Evolutionary conservation across 2,329 filamentous ascomycete species (phyloP), one percentile per base, ranked within the genome.

Genomic region (Monilinia aucupariae): DNA sequence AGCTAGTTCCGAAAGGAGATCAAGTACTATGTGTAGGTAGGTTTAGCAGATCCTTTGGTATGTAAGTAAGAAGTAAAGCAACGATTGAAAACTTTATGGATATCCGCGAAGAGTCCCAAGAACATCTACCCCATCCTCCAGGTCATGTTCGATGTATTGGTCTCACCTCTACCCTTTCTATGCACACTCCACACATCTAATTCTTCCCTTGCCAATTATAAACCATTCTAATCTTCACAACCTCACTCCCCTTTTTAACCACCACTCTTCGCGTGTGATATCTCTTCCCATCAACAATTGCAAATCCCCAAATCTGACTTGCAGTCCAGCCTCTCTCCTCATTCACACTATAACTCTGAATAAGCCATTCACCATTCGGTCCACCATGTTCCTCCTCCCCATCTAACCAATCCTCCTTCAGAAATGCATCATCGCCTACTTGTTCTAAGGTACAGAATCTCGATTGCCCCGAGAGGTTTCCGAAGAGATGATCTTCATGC

Each of bases 401-500:
- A 32, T 82, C 81, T 7, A 80, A 61, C 75, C 82, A 86, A 0
- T 78, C 82, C 45, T 80, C 76, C 54, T 74, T 76, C 63, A 80
- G 74, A 48, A 73, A 79, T 2, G n/a, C 27, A 51, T 64, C 60
- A 65, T 79, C 75, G 30, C 75, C 72, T 41, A 71, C 73, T 12
- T 69, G 73, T n/a, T 70, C 71, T 64, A 75, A 70, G 1, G 50
- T 60, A 30, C 55, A 25, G 51, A 63, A 67, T n/a, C 64, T 55
- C 17, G 34, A 43, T 51, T 62, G 37, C 6, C 53, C 66, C 1
- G 47, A 47, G 51, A 89, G 71, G 12, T 76, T 76, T 34, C 87
- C 87, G 72, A 89, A 90, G 68, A 89, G 78, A 71, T 82, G 79
- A 71, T 90, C 86, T 2, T 76, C 74, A 72, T 86, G 84, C 32